Evolutionary conservation across 352 stramenopile genomes (phyloP).

Genomic region (Globisporangium megalacanthum): DNA sequence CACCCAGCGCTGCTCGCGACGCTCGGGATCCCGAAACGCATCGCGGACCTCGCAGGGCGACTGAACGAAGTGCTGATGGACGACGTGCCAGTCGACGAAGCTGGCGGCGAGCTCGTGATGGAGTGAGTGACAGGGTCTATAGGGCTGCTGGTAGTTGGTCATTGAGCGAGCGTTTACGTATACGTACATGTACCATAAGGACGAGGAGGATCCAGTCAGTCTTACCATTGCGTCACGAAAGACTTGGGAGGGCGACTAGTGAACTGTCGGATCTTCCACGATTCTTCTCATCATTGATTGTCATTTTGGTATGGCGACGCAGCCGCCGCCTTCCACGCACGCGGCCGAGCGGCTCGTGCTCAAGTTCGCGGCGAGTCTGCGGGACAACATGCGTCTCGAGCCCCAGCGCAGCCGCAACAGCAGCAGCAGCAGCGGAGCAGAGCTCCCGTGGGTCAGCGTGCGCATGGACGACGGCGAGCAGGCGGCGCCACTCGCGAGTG

Average conservation of each 20-base stretch:
- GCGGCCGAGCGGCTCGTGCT: conserved; percentile 12
- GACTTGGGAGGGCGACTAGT: no score
- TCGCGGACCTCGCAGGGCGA: conserved; percentile 63
- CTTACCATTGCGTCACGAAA: no score
- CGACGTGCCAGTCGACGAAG: conserved; percentile 40
- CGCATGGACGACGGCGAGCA: conserved; percentile 8
- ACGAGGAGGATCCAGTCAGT: no score
- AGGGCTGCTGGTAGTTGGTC: no score
- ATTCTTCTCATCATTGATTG: conserved; percentile 1
- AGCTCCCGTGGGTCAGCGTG: conserved; percentile 14
- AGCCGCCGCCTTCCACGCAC: background rate
- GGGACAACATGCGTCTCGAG: conserved; percentile 15
- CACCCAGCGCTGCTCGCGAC: conserved; percentile 60
- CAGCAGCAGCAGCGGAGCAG: background rate
- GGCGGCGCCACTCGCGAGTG: background rate
- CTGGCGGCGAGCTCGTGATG: conserved; percentile 11
- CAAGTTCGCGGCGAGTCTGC: conserved; percentile 16
- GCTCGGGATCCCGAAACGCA: conserved; percentile 54
- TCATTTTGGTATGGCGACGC: conserved; percentile 4
- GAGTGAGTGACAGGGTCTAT: no score
- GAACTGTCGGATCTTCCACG: background rate
- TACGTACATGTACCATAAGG: no score
- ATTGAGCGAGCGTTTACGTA: no score
- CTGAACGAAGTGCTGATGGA: conserved; percentile 71
- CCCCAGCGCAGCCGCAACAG: background rate